Evolutionary conservation across 148 eudicot genomes (phyloP).

Genomic region (Cornus controversa): DNA sequence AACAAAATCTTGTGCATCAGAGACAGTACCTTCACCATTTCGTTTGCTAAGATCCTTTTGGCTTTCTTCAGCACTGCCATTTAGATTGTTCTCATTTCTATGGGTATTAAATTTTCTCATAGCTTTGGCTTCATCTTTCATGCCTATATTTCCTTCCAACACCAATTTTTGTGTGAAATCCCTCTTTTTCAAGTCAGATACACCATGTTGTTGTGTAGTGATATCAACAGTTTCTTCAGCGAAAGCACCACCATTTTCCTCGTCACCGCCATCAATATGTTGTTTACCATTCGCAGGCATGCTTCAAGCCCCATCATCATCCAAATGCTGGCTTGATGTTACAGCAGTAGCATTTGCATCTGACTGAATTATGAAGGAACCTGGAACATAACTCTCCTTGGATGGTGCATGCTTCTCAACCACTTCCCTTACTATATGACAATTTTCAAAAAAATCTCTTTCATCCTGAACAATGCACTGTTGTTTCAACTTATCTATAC

Average conservation of each 20-base stretch:
- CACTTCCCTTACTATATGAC: neutral
- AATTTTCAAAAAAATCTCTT: slow-evolving; percentile 36
- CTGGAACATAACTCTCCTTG: neutral
- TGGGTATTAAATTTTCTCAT: neutral
- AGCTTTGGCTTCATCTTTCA: slow-evolving; percentile 20
- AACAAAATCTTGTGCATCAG: no score
- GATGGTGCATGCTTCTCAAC: slow-evolving; percentile 10
- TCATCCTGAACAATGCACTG: slow-evolving; percentile 56
- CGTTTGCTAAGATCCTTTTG: no score
- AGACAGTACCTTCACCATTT: no score
- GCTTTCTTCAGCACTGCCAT: no score
- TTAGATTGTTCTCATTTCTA: slow-evolving; percentile 1
- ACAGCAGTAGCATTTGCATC: slow-evolving; percentile 1
- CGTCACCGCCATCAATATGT: neutral
- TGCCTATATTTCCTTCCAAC: slow-evolving; percentile 2
- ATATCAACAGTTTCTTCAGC: slow-evolving; percentile 9
- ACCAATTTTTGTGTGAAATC: slow-evolving; percentile 5
- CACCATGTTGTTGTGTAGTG: slow-evolving; percentile 1
- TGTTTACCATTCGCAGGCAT: neutral
- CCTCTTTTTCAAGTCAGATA: slow-evolving; percentile 3
- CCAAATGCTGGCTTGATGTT: neutral
- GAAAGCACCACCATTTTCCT: neutral
- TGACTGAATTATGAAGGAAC: neutral
- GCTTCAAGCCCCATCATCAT: neutral
- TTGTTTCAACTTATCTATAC: slow-evolving; percentile 36